Conservation (phyloP, 2,329 filamentous ascomycete genomes). For the Cladosporium colombiae region DNA sequence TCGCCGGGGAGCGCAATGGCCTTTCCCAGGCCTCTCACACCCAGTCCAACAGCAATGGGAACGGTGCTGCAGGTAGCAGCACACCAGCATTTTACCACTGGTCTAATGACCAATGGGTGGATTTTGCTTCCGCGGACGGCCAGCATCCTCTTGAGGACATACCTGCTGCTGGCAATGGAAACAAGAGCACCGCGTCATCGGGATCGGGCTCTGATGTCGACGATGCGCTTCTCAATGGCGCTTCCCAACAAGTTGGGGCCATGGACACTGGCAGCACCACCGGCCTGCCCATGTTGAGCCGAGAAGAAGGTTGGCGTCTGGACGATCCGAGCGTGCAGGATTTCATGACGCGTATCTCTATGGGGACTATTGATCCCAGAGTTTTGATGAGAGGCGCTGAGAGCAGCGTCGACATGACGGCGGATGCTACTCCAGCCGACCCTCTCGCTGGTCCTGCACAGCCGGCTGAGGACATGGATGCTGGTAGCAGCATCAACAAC, state of each 20-base stretch:
- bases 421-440: not conserved
- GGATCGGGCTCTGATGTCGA: not conserved
- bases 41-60: not conserved
- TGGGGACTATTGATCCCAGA: not conserved
- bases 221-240: not conserved
- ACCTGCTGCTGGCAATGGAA: not conserved
- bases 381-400: not conserved
- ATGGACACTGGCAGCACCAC: not conserved
- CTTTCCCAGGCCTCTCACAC: not conserved
- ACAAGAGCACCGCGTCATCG: not conserved
- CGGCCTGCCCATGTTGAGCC: not conserved
- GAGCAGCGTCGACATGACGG: not conserved
- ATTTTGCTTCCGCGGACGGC: not conserved
- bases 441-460: not conserved
- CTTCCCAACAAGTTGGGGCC: not conserved
- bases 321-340: not conserved
- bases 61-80: not conserved
- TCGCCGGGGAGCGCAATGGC: not conserved
- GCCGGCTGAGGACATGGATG: not conserved
- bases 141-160: not conserved
- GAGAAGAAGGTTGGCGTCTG: not conserved
- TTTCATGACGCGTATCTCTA: not conserved
- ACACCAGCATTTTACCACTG: not conserved
- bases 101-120: not conserved
- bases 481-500: not conserved